These are phyloP conservation scores for Ogataea minuta DNA, from an alignment of 805 yeast species.

Conservation along the genomic window DNA sequence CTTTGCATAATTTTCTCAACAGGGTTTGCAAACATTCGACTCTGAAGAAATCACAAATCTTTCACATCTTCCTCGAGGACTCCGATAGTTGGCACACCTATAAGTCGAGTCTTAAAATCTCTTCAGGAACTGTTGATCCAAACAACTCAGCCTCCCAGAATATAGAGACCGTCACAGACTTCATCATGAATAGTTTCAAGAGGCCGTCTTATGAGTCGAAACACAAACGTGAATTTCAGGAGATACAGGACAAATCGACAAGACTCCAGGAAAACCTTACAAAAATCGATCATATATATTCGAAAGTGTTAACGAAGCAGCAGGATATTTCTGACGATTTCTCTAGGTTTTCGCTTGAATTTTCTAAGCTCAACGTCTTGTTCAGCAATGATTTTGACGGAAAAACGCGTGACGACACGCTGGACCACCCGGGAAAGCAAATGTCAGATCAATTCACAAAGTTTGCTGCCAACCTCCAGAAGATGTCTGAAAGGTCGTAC, in stretches of 20 bases:
- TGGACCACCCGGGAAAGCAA: slow-evolving; percentile 21
- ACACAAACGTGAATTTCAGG: slow-evolving; percentile 72
- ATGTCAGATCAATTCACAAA: slow-evolving; percentile 33
- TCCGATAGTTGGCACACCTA: slow-evolving; percentile 68
- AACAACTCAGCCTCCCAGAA: slow-evolving; percentile 29
- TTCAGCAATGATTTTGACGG: slow-evolving; percentile 35
- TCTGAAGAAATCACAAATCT: slow-evolving; percentile 65
- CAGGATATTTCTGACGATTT: slow-evolving; percentile 72
- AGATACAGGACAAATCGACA: slow-evolving; percentile 77
- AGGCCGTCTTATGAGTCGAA: slow-evolving; percentile 55
- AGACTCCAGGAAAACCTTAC: slow-evolving; percentile 80
- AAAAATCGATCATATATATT: slow-evolving; percentile 75
- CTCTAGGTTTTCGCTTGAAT: slow-evolving; percentile 65
- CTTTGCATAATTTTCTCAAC: slow-evolving; percentile 71
- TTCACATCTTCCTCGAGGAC: slow-evolving; percentile 69
- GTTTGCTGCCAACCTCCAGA: slow-evolving; percentile 41
- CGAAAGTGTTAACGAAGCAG: slow-evolving; percentile 69
- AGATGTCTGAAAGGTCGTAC: slow-evolving; percentile 29
- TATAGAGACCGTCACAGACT: slow-evolving; percentile 81
- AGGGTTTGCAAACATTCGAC: slow-evolving; percentile 74
- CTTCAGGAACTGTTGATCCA: slow-evolving; percentile 24
- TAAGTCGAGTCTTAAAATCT: slow-evolving; percentile 50
- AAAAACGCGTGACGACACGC: slow-evolving; percentile 22
- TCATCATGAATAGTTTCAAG: slow-evolving; percentile 90
- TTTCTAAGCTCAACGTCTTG: slow-evolving; percentile 55